Evolutionary conservation across 306 rosid species (phyloP).

Genomic region (Vachellia pachyceras): DNA sequence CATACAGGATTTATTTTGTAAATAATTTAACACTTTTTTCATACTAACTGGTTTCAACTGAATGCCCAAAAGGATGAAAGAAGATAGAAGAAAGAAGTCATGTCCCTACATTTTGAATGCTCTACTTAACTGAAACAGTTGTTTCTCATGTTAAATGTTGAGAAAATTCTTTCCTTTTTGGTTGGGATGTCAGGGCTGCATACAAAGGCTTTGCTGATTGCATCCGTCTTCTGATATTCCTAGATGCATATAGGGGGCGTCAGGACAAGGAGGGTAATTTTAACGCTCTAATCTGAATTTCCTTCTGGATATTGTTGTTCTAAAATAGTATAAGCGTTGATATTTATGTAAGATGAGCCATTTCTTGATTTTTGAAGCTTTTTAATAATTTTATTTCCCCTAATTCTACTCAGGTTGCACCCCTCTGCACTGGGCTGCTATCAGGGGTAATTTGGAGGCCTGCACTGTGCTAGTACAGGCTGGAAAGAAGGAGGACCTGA

Average conservation of each 20-base stretch:
- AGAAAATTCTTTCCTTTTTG: not conserved
- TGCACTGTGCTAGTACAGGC: slow-evolving; percentile 98
- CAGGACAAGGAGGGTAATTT: slow-evolving; percentile 95
- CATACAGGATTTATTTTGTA: not conserved
- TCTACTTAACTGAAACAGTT: not conserved
- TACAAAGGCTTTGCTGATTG: slow-evolving; percentile 98
- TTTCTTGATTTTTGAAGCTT: slow-evolving; percentile 32
- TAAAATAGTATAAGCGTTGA: slow-evolving; percentile 24
- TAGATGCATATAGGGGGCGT: slow-evolving; percentile 87
- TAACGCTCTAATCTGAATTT: slow-evolving; percentile 17
- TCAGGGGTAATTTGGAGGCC: slow-evolving; percentile 95
- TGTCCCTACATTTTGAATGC: not conserved
- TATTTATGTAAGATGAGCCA: not conserved
- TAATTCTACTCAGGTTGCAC: slow-evolving; percentile 75
- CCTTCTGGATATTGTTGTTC: slow-evolving; percentile 11
- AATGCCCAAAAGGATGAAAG: not conserved
- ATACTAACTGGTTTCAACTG: not conserved
- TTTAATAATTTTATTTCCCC: slow-evolving; percentile 16
- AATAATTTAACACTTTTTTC: not conserved
- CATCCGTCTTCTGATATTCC: slow-evolving; percentile 89
- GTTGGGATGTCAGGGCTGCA: slow-evolving; percentile 84
- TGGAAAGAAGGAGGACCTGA: slow-evolving; percentile 94
- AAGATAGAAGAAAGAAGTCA: not conserved
- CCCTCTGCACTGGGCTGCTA: slow-evolving; percentile 99
- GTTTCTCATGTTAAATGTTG: not conserved